Conservation (phyloP, 2,329 filamentous ascomycete genomes). For the Pseudogymnoascus sp. region DNA sequence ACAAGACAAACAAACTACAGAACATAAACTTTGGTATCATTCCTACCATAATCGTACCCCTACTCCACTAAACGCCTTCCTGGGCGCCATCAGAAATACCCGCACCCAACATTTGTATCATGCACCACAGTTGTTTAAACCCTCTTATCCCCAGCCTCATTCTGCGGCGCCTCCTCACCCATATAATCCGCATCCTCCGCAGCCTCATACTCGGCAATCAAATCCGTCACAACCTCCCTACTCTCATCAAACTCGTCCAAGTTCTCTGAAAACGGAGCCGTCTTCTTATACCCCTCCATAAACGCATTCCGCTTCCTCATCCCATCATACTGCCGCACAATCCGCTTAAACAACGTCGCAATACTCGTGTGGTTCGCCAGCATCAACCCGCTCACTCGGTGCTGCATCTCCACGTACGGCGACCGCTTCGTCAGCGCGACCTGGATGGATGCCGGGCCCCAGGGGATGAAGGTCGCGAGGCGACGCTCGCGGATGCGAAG, state of each 20-base stretch:
- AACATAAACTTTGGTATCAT: constrained; percentile 7
- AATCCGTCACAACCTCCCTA: constrained; percentile 78
- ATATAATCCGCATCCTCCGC: constrained; percentile 88
- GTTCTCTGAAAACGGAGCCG: constrained; percentile 85
- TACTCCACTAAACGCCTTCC: constrained; percentile 5
- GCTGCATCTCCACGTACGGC: constrained; percentile 88
- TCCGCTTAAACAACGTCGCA: constrained; percentile 90
- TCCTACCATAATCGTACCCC: not conserved
- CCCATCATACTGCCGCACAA: constrained; percentile 84
- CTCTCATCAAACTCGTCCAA: constrained; percentile 93
- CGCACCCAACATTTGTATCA: constrained; percentile 7
- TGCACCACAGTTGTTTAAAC: not conserved
- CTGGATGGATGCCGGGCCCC: constrained; percentile 96
- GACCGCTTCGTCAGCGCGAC: constrained; percentile 94
- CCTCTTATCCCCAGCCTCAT: constrained; percentile 1
- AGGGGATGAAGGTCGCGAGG: constrained; percentile 93
- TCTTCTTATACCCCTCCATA: constrained; percentile 92
- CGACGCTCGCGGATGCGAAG: constrained; percentile 90
- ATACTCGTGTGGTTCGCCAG: constrained; percentile 97
- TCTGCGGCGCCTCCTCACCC: constrained; percentile 31
- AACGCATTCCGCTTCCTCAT: constrained; percentile 96
- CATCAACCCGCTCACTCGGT: constrained; percentile 94
- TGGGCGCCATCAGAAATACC: constrained; percentile 5
- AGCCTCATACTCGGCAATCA: constrained; percentile 92
- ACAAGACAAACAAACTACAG: not conserved